These are phyloP conservation scores for Nannochloris sp. DNA, from an alignment of 139 green algal genomes.

Conservation along the genomic window DNA sequence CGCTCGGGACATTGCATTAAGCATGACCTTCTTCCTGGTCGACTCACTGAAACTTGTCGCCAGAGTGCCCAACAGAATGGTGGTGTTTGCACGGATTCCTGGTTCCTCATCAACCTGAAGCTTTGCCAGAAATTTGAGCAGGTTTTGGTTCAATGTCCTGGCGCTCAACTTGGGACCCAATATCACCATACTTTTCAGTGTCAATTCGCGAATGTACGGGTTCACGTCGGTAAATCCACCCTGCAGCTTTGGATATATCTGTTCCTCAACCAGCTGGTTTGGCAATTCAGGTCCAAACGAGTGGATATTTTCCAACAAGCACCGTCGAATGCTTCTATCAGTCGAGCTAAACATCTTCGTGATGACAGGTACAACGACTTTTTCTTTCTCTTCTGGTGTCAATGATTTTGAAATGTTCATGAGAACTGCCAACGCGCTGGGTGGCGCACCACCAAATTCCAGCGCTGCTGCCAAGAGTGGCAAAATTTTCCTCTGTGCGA, in stretches of 20 bases:
- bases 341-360: slow-evolving; percentile 78
- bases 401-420: slow-evolving; percentile 60
- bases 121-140: slow-evolving; percentile 94
- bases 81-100: slow-evolving; percentile 96
- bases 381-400: slow-evolving; percentile 60
- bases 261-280: slow-evolving; percentile 22
- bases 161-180: slow-evolving; percentile 86
- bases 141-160: slow-evolving; percentile 64
- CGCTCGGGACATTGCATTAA: slow-evolving; percentile 91
- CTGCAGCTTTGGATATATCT: slow-evolving; percentile 69
- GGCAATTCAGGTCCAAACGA: slow-evolving; percentile 42
- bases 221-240: slow-evolving; percentile 81
- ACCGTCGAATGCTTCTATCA: slow-evolving; percentile 74
- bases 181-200: slow-evolving; percentile 81
- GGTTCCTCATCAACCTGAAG: slow-evolving; percentile 94
- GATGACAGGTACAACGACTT: slow-evolving; percentile 73
- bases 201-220: slow-evolving; percentile 92
- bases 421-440: slow-evolving; percentile 63
- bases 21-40: slow-evolving; percentile 72
- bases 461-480: slow-evolving; percentile 77
- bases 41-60: slow-evolving; percentile 69
- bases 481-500: slow-evolving; percentile 81
- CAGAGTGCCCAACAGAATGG: slow-evolving; percentile 92
- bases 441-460: slow-evolving; percentile 82
- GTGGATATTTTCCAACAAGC: slow-evolving; percentile 81